Evolutionary conservation across 1,284 basidiomycete species (phyloP), one percentile per base, ranked within the genome.

Genomic region (Irpex sp.): DNA sequence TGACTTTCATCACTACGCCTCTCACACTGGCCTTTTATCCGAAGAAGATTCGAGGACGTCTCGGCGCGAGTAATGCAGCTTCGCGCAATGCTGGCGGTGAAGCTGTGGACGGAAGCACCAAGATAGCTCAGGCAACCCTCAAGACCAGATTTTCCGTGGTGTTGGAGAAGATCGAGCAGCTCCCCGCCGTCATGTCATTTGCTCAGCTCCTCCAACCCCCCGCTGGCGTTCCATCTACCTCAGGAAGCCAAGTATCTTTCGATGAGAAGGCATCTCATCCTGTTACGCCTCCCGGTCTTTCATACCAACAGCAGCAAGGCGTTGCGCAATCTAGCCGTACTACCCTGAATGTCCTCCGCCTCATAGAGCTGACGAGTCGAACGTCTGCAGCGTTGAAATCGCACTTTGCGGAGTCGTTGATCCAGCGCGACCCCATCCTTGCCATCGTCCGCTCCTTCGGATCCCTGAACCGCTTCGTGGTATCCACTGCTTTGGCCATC

Each of bases 301-400:
- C 67, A 5, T 61, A 58, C 15, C 48, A 54, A 26, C 63, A 13
- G 56, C 17, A 9, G 36, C 55, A 15, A 40, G 17, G 19, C 31
- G 36, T 5, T 19, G 38, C n/a, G 21, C 58, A 57, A 15, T 40
- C 49, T 3, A 19, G 61, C 5, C 37, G 60, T 3, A 77, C 88
- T 48, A 75, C 76, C 26, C 77, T 96, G 57, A 86, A 92, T 68
- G 91, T 90, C 0, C 82, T 96, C 9, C 92, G 94, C 58, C 83
- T 97, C n/a, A 86, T 96, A 68, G 95, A 96, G 73, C 82, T 97
- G 60, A 92, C 93, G 6, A 89, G 90, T 60, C 89, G 95, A 66
- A 93, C 93, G 0, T 94, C 92, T 7, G 92, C 92, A 0, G 89
- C 97, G 36, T 84, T 97, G 77, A 89, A 87, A 71, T 92, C 91